phyloP scores from a whole-genome alignment of 2,329 filamentous ascomycete species.

The Ophiocordyceps camponoti-rufipedis region DNA sequence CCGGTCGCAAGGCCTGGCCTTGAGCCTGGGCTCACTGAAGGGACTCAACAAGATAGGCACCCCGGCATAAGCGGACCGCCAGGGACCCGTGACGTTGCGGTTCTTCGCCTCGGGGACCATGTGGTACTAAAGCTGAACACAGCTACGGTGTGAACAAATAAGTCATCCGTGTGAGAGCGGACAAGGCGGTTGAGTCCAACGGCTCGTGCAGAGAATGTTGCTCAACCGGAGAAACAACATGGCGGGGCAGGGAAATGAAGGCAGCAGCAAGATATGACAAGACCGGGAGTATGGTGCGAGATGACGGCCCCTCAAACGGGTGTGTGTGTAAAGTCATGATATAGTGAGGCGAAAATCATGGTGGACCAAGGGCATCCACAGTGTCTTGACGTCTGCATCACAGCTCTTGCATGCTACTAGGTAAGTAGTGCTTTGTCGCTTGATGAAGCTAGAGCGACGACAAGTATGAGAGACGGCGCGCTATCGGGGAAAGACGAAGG shows the following conservation, averaged over 20 bases:
- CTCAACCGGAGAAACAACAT: background rate
- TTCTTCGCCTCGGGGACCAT: too few relatives aligned
- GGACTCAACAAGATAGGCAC: conserved; percentile 67
- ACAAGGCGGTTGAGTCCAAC: too few relatives aligned
- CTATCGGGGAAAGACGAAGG: conserved; percentile 42
- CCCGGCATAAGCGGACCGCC: conserved; percentile 1
- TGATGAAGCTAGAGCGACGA: background rate
- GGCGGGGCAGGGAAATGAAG: too few relatives aligned
- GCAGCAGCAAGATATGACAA: background rate
- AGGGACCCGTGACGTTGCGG: background rate
- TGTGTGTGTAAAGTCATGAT: background rate
- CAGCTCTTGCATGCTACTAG: too few relatives aligned
- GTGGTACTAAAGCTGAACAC: background rate
- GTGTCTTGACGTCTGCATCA: too few relatives aligned
- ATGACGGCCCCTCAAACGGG: background rate
- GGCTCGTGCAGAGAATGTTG: background rate
- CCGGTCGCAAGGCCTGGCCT: conserved; percentile 81
- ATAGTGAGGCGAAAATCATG: background rate
- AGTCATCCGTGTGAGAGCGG: too few relatives aligned
- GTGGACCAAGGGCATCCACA: background rate
- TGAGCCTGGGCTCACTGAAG: conserved; percentile 88
- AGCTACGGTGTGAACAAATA: too few relatives aligned
- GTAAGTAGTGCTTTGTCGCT: too few relatives aligned
- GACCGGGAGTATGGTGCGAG: background rate
- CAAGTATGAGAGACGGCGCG: too few relatives aligned